A percentile compares a stretch with the other conserved stretches of the same genome.
Conservation (phyloP, 2,329 filamentous ascomycete species). For the Hymenoscyphus albidus region DNA sequence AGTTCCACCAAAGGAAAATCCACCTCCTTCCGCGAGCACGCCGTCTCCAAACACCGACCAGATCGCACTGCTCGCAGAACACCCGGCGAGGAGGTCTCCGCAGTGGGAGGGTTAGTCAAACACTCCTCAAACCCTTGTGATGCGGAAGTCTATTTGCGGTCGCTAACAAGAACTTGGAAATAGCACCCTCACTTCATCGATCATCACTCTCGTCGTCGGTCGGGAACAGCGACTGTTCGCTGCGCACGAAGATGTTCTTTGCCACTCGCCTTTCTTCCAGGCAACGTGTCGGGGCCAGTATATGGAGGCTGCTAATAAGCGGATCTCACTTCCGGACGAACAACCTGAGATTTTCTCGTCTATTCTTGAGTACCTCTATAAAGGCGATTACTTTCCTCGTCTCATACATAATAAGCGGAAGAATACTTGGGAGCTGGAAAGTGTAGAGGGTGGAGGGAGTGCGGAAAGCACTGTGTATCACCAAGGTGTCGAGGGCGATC, state of each 20-base stretch:
- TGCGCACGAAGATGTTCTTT: constrained; percentile 88
- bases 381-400: constrained; percentile 61
- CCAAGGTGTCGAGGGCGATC: constrained; percentile 65
- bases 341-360: constrained; percentile 92
- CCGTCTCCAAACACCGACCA: constrained; percentile 34
- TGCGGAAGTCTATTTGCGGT: constrained; percentile 12
- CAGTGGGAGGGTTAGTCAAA: constrained; percentile 23
- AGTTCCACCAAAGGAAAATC: constrained; percentile 25
- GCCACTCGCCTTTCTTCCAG: constrained; percentile 79
- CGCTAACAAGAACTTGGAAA: constrained; percentile 15
- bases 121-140: neutral
- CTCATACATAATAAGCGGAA: constrained; percentile 81
- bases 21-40: constrained; percentile 36
- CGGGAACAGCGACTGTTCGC: constrained; percentile 85
- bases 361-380: constrained; percentile 91
- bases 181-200: constrained; percentile 54
- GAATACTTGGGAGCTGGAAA: constrained; percentile 83
- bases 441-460: constrained; percentile 47
- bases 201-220: constrained; percentile 83
- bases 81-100: constrained; percentile 28
- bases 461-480: constrained; percentile 77
- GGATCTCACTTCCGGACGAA: constrained; percentile 67
- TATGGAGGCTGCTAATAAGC: constrained; percentile 73
- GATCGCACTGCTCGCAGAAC: constrained; percentile 29
- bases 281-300: constrained; percentile 68